Conservation (phyloP, 169 alveolate species). For the Babesia ovis region DNA sequence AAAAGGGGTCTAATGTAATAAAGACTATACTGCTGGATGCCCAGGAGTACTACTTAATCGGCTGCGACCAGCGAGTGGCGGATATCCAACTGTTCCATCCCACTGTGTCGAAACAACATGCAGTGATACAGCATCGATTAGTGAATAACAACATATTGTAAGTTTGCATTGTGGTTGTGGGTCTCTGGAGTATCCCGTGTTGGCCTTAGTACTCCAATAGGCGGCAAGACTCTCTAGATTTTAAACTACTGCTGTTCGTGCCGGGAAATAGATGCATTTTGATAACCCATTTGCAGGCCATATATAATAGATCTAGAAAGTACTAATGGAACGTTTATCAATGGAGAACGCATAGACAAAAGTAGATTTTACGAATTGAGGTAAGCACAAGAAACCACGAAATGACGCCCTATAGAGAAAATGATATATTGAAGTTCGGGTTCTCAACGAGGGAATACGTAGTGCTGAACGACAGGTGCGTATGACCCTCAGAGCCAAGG, state of each 20-base stretch:
- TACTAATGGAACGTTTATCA: slow-evolving; percentile 91
- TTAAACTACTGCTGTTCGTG: too few relatives aligned
- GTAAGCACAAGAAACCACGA: neutral
- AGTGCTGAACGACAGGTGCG: slow-evolving; percentile 31
- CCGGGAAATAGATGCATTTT: too few relatives aligned
- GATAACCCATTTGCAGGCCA: slow-evolving; percentile 69
- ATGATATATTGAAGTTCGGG: slow-evolving; percentile 56
- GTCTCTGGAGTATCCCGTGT: neutral
- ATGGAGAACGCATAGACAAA: slow-evolving; percentile 87
- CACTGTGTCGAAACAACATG: slow-evolving; percentile 92
- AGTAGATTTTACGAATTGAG: slow-evolving; percentile 90
- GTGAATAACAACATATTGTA: slow-evolving; percentile 60
- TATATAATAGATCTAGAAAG: slow-evolving; percentile 94
- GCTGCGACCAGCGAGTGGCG: slow-evolving; percentile 91
- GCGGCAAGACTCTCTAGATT: too few relatives aligned
- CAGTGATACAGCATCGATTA: slow-evolving; percentile 93
- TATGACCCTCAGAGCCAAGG: slow-evolving; percentile 77
- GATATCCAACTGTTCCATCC: slow-evolving; percentile 87
- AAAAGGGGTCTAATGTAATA: slow-evolving; percentile 24
- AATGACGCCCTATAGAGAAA: slow-evolving; percentile 14
- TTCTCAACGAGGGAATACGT: slow-evolving; percentile 59
- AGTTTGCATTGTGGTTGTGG: neutral
- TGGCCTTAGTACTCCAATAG: too few relatives aligned
- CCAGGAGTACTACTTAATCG: slow-evolving; percentile 81
- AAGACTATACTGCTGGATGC: slow-evolving; percentile 78